Evolutionary conservation across 2,329 filamentous ascomycete species (phyloP).

Genomic region (Cercospora zeae-maydis): DNA sequence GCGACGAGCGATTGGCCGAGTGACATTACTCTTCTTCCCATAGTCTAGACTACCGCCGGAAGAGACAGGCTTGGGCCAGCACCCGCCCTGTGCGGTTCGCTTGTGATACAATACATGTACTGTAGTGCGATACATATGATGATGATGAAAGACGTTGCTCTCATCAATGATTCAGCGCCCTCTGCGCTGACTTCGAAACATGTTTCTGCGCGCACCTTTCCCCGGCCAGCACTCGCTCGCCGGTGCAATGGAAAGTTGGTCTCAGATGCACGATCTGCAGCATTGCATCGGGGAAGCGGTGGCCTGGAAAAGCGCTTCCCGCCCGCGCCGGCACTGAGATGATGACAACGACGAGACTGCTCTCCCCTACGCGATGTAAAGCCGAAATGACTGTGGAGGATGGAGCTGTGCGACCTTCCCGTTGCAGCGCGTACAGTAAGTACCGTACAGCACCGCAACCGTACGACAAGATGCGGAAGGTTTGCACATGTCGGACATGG

Average conservation of each 20-base stretch:
- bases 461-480: not conserved
- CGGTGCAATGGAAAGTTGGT: not conserved
- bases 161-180: not conserved
- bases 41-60: too few species aligned
- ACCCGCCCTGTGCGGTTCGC: not conserved
- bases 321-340: not conserved
- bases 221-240: not conserved
- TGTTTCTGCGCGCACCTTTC: not conserved
- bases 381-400: slow-evolving; percentile 8
- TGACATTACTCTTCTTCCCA: too few species aligned
- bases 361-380: not conserved
- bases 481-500: not conserved
- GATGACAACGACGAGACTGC: not conserved
- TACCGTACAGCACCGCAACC: too few species aligned
- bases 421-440: not conserved
- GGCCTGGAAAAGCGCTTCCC: not conserved
- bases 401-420: not conserved
- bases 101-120: too few species aligned
- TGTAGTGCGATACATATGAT: not conserved
- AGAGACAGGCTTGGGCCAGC: not conserved
- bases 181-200: not conserved
- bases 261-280: not conserved
- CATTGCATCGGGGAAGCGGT: not conserved
- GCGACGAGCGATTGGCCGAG: slow-evolving; percentile 7
- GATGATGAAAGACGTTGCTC: too few species aligned